These are phyloP conservation scores for Wickerhamiella alocasiicola DNA, from an alignment of 805 yeast genomes.

Conservation along the genomic window DNA sequence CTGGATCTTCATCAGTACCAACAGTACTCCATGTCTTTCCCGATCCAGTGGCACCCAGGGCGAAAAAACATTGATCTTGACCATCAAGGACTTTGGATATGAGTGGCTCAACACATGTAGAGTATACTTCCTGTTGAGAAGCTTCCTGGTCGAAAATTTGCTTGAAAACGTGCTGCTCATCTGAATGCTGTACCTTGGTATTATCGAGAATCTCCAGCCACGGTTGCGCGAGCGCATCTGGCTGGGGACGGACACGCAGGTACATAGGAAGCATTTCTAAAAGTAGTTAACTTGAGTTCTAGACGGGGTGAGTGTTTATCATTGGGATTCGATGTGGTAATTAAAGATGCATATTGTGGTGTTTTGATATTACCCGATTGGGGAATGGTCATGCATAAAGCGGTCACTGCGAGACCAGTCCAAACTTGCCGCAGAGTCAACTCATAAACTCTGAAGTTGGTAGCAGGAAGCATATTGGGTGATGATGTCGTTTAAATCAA, in stretches of 20 bases:
- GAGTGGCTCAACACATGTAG: constrained; percentile 26
- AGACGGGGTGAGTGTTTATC: background rate
- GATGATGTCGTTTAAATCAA: too few relatives aligned
- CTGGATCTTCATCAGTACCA: constrained; percentile 27
- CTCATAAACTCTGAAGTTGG: too few relatives aligned
- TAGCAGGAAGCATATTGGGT: too few relatives aligned
- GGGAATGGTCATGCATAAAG: too few relatives aligned
- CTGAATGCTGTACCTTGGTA: constrained; percentile 7
- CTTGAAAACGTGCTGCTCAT: constrained; percentile 10
- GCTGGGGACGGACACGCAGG: constrained; percentile 30
- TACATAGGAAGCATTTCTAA: constrained; percentile 26
- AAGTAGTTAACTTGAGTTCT: too few relatives aligned
- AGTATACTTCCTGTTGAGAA: constrained; percentile 30
- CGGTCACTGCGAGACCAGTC: too few relatives aligned
- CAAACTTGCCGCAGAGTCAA: too few relatives aligned
- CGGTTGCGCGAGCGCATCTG: constrained; percentile 18
- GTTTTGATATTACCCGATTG: constrained; percentile 2
- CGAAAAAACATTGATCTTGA: constrained; percentile 34
- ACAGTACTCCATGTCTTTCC: constrained; percentile 32
- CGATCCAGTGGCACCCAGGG: constrained; percentile 43
- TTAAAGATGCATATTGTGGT: background rate
- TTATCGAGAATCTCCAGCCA: constrained; percentile 17
- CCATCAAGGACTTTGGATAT: constrained; percentile 25
- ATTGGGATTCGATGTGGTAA: background rate
- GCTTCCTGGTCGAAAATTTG: constrained; percentile 12